Conservation (phyloP, 164 flowering plant species). For the Santalum album region DNA sequence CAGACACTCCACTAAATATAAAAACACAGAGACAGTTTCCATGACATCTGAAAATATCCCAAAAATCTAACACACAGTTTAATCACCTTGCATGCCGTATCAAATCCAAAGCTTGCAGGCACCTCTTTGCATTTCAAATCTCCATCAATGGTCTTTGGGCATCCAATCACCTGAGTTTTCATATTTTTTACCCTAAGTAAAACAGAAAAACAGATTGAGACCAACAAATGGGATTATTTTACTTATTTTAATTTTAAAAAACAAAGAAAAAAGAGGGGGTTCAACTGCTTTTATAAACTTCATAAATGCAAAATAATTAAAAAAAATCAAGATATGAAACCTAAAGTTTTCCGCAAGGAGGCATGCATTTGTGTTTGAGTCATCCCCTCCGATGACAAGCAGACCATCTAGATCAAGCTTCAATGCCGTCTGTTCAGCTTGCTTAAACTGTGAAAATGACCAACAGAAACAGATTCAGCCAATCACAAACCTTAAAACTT, state of each 20-base stretch:
- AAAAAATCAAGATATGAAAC: constrained; percentile 19
- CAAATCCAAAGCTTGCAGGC: constrained; percentile 93
- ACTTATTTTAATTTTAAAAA: no score
- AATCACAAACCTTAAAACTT: no score
- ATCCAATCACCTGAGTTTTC: constrained; percentile 78
- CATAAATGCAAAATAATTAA: no score
- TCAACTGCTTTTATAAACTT: no score
- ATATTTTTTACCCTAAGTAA: constrained; percentile 51
- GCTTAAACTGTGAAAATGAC: constrained; percentile 69
- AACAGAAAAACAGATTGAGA: neutral
- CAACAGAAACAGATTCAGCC: no score
- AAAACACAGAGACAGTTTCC: no score
- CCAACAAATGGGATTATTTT: neutral
- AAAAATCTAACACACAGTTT: no score
- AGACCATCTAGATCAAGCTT: constrained; percentile 97
- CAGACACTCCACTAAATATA: no score
- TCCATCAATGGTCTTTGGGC: constrained; percentile 97
- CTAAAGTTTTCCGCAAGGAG: constrained; percentile 96
- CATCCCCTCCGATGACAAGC: constrained; percentile 99
- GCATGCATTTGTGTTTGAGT: constrained; percentile 97
- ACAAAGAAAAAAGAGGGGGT: no score
- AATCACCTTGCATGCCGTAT: constrained; percentile 92
- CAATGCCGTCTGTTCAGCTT: constrained; percentile 80
- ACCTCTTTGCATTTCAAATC: constrained; percentile 93
- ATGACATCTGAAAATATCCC: no score